Evolutionary conservation across 495 filamentous ascomycete species (phyloP).

Genomic region (Cercophora scortea): DNA sequence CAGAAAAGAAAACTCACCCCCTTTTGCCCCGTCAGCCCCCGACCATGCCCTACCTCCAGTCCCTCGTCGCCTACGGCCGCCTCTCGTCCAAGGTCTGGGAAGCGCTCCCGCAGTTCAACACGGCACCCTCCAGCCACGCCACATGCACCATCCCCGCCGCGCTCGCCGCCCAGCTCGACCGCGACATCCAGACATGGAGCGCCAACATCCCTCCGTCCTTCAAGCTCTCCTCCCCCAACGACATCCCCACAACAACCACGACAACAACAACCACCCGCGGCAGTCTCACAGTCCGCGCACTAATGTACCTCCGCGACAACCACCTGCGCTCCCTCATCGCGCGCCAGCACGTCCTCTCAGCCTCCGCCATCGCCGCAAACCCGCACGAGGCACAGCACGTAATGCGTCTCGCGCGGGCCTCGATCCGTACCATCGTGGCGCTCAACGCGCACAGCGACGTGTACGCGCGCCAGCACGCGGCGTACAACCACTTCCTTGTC

Average conservation of each 20-base stretch:
- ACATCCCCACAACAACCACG: not conserved
- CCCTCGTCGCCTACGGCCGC: not conserved
- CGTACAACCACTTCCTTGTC: not conserved
- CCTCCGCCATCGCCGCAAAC: not conserved
- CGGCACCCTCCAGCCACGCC: not conserved
- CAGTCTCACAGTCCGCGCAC: not conserved
- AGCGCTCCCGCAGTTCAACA: not conserved
- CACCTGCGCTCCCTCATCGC: not conserved
- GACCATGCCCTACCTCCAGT: not conserved
- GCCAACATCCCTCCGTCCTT: not conserved
- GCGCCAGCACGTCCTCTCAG: not conserved
- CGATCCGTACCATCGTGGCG: not conserved
- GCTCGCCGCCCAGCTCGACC: not conserved
- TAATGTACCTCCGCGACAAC: not conserved
- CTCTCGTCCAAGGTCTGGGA: not conserved
- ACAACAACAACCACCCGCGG: not conserved
- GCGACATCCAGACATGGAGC: not conserved
- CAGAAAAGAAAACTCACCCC: too few relatives aligned
- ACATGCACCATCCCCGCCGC: not conserved
- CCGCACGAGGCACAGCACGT: not conserved
- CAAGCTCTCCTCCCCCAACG: too few relatives aligned
- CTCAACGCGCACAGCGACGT: not conserved
- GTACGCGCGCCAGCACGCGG: not conserved
- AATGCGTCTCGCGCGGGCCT: not conserved
- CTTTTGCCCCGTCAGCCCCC: not conserved